phyloP scores from a whole-genome alignment of 139 green algal genomes.

The Spirogloea muscicola region DNA sequence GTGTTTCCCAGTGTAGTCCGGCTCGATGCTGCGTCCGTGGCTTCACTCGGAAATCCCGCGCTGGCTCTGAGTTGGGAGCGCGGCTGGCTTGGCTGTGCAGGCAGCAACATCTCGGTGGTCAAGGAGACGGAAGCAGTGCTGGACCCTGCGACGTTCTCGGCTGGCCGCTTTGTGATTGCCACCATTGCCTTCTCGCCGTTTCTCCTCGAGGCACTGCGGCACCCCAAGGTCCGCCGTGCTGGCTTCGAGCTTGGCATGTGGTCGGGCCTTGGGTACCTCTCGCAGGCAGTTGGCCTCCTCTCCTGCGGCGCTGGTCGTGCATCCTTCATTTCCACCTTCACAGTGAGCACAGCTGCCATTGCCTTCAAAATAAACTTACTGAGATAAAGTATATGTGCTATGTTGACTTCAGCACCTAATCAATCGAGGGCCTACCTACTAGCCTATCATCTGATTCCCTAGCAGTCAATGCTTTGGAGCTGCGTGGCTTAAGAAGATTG shows the following conservation, averaged over 20 bases:
- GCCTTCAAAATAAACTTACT: too few species aligned
- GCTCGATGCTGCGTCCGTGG: neutral
- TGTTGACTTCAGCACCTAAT: neutral
- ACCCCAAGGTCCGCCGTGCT: neutral
- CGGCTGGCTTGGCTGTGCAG: conserved; percentile 5
- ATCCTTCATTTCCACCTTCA: conserved; percentile 76
- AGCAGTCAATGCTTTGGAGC: neutral
- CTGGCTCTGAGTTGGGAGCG: neutral
- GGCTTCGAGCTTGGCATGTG: conserved; percentile 34
- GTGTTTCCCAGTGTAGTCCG: neutral
- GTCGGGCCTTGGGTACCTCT: conserved; percentile 32
- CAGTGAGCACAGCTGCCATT: too few species aligned
- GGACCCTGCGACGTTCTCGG: conserved; percentile 12
- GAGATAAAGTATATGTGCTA: neutral
- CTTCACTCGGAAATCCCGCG: neutral
- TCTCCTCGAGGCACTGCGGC: neutral
- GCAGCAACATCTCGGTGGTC: conserved; percentile 27
- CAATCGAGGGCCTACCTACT: neutral
- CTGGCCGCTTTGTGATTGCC: conserved; percentile 36
- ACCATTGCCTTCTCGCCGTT: conserved; percentile 26
- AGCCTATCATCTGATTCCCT: neutral
- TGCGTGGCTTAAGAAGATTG: too few species aligned
- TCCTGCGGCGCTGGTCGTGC: conserved; percentile 66
- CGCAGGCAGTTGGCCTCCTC: conserved; percentile 62
- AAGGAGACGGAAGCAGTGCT: conserved; percentile 33